Percentiles rank a stretch among this genome's conserved stretches.
Evolutionary conservation across 306 rosid species (phyloP).

Genomic region (Rosa multiflora): DNA sequence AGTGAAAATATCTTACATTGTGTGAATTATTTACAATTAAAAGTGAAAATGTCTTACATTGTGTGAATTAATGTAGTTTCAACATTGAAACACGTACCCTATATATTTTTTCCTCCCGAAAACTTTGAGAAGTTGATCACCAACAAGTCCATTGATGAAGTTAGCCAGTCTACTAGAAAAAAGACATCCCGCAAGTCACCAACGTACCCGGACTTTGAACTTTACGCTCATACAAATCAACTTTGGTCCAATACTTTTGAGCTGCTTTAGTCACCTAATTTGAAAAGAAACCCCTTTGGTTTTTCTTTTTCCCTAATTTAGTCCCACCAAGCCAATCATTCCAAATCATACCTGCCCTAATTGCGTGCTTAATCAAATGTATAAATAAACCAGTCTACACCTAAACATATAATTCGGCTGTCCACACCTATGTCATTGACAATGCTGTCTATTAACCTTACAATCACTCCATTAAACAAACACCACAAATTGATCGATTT

Average conservation of each 20-base stretch:
- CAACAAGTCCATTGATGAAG: constrained; percentile 10
- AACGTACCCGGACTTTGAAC: constrained; percentile 6
- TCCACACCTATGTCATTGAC: constrained; percentile 17
- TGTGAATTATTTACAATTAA: too few relatives aligned
- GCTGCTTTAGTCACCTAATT: constrained; percentile 42
- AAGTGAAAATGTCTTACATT: too few relatives aligned
- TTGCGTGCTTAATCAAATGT: constrained; percentile 11
- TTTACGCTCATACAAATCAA: background rate
- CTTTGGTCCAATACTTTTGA: constrained; percentile 21
- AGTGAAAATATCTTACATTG: too few relatives aligned
- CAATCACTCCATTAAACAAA: background rate
- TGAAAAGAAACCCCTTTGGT: constrained; percentile 5
- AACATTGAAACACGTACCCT: background rate
- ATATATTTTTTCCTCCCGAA: background rate
- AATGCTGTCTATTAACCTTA: constrained; percentile 11
- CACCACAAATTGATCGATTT: constrained; percentile 8
- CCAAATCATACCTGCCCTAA: constrained; percentile 12
- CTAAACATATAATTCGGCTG: background rate
- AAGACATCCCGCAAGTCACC: background rate
- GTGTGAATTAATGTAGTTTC: background rate
- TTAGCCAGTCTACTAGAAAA: constrained; percentile 9
- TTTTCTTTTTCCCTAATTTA: background rate
- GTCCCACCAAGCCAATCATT: constrained; percentile 19
- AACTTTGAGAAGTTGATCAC: background rate
- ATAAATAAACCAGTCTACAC: background rate